Base-by-base conservation (phyloP, 2,329 filamentous ascomycete species). In the Rhinocladiella mackenziei region DNA sequence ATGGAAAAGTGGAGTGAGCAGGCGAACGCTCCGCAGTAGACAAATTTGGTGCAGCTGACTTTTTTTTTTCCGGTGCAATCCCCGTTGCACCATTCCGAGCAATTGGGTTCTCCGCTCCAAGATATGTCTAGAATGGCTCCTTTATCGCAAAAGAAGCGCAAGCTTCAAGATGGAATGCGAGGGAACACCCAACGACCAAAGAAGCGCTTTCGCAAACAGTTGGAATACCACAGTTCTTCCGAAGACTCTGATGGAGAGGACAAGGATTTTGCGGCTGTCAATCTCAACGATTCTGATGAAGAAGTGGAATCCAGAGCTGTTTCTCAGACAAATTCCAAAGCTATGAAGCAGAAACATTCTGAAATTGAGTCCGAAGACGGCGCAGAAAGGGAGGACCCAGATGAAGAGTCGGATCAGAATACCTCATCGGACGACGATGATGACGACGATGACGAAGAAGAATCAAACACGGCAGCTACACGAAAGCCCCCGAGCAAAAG, bases 181-280 rank as follows among this genome's bases (percentile, higher is more conserved):
- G 74, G 73, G 33, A 74, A 74, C 56, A 68, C 68, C 37, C 69
- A 71, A 18, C 62, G 68, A 33, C 70, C 72, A 22, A 70, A 71
- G 51, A 78, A 77, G 62, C 78, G 78, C 57, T 72, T 79, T 61
- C 80, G 77, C 63, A 80, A 80, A 62, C 79, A 83, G 61, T 67
- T 66, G 54, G 66, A 71, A 45, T 83, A 84, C 66, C 75, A 83
- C 72, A 81, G 77, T 64, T 81, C 77, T 22, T 76, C 76, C 46
- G 77, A 81, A 32, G 75, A 79, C 43, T 66, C 70, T 36, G 70
- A 72, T 25, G 64, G 65, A 17, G 58, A 63, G 35, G 55, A 58
- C 19, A 57, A 62, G 54, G 66, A 71, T 49, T 76, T 77, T 59
- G 59, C 69, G 55, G 69, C 73, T 7, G 72, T 75, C 43, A 68